These are phyloP conservation scores for Phytopythium vexans DNA, from an alignment of 352 stramenopile species.

Conservation along the genomic window DNA sequence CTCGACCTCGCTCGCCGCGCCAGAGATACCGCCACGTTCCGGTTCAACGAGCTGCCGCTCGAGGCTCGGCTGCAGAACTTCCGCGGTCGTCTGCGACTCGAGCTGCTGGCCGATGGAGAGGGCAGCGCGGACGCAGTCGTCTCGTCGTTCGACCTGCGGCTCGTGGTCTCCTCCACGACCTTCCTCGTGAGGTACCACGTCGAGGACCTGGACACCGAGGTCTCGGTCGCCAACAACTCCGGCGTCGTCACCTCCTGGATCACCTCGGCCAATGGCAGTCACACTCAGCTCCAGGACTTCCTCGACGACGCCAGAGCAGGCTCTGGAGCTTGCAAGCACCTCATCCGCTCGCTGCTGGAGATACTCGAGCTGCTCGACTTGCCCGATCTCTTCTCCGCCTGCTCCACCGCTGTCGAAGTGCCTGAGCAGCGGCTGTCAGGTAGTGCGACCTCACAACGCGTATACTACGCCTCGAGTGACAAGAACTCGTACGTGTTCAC, in stretches of 20 bases:
- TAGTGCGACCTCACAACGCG: not conserved
- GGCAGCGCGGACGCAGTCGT: not conserved
- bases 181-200: constrained; percentile 49
- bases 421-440: not conserved
- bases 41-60: constrained; percentile 18
- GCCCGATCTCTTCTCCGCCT: constrained; percentile 35
- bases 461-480: constrained; percentile 21
- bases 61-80: constrained; percentile 47
- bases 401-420: constrained; percentile 8
- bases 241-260: constrained; percentile 49
- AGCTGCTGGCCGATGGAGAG: constrained; percentile 12
- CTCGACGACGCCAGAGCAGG: constrained; percentile 5
- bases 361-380: constrained; percentile 46
- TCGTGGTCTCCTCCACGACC: constrained; percentile 22
- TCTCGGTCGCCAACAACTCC: constrained; percentile 36
- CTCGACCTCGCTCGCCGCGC: not conserved
- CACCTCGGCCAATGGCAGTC: constrained; percentile 22
- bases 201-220: constrained; percentile 32
- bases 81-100: constrained; percentile 32
- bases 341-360: constrained; percentile 36
- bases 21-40: not conserved
- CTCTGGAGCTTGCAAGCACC: constrained; percentile 9
- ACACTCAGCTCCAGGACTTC: constrained; percentile 39
- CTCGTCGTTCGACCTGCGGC: constrained; percentile 22
- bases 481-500: constrained; percentile 47